These are phyloP conservation scores for Mitragyna speciosa DNA, from an alignment of 257 asterid species.

Conservation along the genomic window DNA sequence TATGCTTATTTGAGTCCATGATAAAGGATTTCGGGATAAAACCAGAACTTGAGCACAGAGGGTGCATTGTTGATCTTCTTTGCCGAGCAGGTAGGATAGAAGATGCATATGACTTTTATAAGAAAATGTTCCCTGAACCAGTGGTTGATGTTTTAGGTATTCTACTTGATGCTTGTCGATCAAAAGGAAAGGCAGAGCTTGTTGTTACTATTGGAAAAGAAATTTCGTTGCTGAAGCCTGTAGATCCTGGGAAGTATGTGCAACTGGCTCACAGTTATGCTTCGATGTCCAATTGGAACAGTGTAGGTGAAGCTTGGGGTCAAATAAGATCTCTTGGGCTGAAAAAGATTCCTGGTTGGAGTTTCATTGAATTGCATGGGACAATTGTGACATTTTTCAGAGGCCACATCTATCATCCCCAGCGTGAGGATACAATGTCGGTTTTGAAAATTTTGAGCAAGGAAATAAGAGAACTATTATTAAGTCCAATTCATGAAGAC, in stretches of 20 bases:
- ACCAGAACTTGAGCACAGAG: constrained; percentile 73
- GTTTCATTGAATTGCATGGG: constrained; percentile 74
- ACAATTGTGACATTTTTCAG: constrained; percentile 55
- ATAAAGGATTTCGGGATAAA: constrained; percentile 47
- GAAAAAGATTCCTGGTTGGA: constrained; percentile 81
- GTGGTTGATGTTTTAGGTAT: constrained; percentile 65
- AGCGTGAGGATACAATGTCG: constrained; percentile 41
- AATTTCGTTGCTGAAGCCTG: constrained; percentile 44
- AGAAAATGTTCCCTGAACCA: constrained; percentile 54
- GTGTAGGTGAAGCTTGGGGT: constrained; percentile 77
- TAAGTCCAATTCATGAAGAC: constrained; percentile 33
- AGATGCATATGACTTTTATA: constrained; percentile 63
- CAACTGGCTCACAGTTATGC: constrained; percentile 83
- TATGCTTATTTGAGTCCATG: constrained; percentile 69
- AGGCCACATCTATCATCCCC: constrained; percentile 63
- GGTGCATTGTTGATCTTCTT: constrained; percentile 78
- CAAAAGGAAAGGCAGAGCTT: constrained; percentile 41
- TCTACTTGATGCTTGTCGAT: constrained; percentile 68
- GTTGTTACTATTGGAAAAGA: constrained; percentile 53
- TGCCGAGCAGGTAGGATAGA: constrained; percentile 78
- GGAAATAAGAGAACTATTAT: constrained; percentile 37
- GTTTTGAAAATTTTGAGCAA: constrained; percentile 43
- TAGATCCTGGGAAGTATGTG: constrained; percentile 75
- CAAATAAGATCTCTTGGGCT: constrained; percentile 73
- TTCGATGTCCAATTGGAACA: constrained; percentile 68